Conservation (phyloP, 148 eudicot species). For the Chenopodium suecicum region DNA sequence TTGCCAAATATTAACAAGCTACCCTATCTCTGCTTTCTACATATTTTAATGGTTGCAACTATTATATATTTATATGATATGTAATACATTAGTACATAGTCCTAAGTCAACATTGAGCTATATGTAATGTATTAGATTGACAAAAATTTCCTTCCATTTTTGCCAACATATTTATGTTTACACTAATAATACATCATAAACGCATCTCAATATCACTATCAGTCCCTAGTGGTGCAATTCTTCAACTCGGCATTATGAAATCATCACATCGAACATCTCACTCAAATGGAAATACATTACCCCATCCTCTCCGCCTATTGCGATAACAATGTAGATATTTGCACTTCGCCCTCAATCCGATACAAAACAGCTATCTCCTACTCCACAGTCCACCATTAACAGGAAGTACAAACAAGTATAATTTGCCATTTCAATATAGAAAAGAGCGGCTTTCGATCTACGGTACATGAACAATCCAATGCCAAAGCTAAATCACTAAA, state of each 20-base stretch:
- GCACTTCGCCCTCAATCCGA: neutral
- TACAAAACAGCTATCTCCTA: neutral
- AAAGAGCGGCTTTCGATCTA: neutral
- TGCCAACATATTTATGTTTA: neutral
- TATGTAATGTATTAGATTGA: neutral
- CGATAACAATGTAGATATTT: neutral
- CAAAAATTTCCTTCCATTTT: neutral
- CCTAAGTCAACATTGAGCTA: neutral
- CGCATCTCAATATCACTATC: neutral
- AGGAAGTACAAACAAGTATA: neutral
- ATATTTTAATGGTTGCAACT: neutral
- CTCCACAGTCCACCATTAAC: no score
- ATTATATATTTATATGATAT: no score
- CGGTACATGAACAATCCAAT: neutral
- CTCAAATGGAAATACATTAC: neutral
- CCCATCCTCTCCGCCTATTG: no score
- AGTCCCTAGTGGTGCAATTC: neutral
- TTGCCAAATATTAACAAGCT: neutral
- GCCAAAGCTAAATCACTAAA: neutral
- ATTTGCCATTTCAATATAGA: neutral
- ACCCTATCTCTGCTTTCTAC: neutral
- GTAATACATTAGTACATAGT: neutral
- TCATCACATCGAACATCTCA: neutral
- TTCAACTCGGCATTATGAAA: neutral
- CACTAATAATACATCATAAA: neutral